Percentiles rank a stretch among this genome's conserved stretches.
phyloP scores from a whole-genome alignment of 2,329 filamentous ascomycete genomes.

The Colletotrichum karsti region DNA sequence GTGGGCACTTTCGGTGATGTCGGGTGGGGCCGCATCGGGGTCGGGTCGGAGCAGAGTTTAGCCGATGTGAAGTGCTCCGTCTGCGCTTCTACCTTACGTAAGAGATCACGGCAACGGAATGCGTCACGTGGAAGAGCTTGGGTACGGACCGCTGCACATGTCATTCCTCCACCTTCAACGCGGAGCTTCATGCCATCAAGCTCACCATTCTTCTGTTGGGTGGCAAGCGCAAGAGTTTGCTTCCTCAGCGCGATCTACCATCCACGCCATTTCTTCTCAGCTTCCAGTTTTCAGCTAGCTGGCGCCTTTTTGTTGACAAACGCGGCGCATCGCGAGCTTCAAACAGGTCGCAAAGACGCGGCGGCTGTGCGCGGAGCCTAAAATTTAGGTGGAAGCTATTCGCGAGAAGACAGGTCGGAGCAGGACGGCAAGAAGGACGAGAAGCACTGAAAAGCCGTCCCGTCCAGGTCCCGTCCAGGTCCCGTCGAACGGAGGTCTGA shows the following conservation, averaged over 20 bases:
- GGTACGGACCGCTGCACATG: not conserved
- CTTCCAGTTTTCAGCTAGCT: no score
- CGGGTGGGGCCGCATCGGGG: no score
- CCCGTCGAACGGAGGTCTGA: not conserved
- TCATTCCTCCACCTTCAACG: not conserved
- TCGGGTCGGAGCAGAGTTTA: not conserved
- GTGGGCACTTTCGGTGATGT: no score
- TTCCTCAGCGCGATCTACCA: no score
- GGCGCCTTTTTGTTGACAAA: not conserved
- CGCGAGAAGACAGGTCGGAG: slow-evolving; percentile 1
- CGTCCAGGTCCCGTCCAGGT: no score
- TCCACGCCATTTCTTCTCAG: no score
- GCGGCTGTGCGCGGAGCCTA: slow-evolving; percentile 8
- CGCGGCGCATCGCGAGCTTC: not conserved
- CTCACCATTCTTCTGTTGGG: no score
- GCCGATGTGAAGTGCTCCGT: not conserved
- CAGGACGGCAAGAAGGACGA: not conserved
- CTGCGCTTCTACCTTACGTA: no score
- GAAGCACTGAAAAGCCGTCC: no score
- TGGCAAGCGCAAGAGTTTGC: no score
- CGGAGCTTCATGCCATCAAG: not conserved
- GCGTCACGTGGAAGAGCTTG: not conserved
- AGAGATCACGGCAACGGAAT: no score
- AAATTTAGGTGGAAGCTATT: slow-evolving; percentile 12
- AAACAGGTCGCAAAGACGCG: not conserved